A percentile compares a stretch with the other conserved stretches of the same genome.
Evolutionary conservation across 2,329 filamentous ascomycete genomes (phyloP).

Genomic region (Dothistroma septosporum): DNA sequence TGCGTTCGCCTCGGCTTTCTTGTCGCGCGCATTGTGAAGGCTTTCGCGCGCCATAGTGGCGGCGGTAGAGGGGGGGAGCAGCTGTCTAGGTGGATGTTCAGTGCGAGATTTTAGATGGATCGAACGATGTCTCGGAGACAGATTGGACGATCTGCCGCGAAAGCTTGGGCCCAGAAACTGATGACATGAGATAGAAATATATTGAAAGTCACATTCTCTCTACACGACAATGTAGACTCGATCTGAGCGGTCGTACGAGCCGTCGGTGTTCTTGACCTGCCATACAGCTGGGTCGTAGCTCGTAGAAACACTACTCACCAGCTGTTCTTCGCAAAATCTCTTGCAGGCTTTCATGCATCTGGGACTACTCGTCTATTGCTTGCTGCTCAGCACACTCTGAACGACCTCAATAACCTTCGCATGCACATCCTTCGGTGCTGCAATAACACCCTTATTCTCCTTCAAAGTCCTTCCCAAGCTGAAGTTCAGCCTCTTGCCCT

Average conservation of each 20-base stretch:
- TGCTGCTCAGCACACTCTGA: constrained; percentile 65
- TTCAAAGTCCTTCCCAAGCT: constrained; percentile 77
- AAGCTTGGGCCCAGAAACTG: background rate
- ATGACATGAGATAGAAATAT: background rate
- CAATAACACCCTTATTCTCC: constrained; percentile 90
- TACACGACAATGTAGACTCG: background rate
- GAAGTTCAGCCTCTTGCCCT: constrained; percentile 83
- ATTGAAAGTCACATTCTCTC: background rate
- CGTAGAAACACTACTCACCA: background rate
- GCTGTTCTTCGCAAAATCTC: background rate
- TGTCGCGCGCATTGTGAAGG: background rate
- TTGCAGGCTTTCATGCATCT: background rate
- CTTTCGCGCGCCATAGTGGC: constrained; percentile 8
- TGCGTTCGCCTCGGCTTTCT: constrained; percentile 34
- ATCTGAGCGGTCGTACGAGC: no score
- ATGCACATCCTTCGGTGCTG: constrained; percentile 74
- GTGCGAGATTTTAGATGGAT: background rate
- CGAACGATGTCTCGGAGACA: background rate
- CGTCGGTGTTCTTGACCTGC: no score
- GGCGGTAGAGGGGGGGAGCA: background rate
- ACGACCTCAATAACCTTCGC: constrained; percentile 73
- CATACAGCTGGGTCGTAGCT: background rate
- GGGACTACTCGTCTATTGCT: constrained; percentile 29
- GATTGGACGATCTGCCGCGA: background rate
- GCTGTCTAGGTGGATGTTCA: background rate